phyloP scores from a whole-genome alignment of 495 filamentous ascomycete genomes.

The Trichoderma asperelloides region DNA sequence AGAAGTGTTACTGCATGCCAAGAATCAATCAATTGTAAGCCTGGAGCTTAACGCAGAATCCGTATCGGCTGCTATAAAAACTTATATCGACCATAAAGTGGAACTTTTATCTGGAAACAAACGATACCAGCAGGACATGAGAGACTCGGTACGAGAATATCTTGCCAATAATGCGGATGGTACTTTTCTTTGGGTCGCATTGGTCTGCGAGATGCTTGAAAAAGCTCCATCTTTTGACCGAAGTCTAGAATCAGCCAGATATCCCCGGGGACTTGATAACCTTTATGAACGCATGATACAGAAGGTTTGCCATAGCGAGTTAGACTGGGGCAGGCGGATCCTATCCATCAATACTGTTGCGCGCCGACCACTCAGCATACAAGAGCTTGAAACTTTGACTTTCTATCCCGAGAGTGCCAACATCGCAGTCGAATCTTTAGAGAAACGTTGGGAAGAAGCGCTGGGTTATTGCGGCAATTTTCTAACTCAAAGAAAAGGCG shows the following conservation, averaged over 20 bases:
- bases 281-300: slow-evolving; percentile 17
- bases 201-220: slow-evolving; percentile 14
- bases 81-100: neutral
- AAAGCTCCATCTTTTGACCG: neutral
- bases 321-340: slow-evolving; percentile 13
- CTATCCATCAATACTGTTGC: slow-evolving; percentile 13
- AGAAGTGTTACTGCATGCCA: neutral
- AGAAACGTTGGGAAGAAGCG: slow-evolving; percentile 4
- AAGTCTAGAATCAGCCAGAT: neutral
- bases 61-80: neutral
- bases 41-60: neutral
- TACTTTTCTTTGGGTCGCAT: slow-evolving; percentile 25
- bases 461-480: slow-evolving; percentile 25
- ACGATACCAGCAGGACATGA: neutral
- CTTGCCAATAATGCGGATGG: slow-evolving; percentile 16
- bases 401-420: neutral
- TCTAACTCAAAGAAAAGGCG: slow-evolving; percentile 19
- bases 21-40: neutral
- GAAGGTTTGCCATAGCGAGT: neutral
- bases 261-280: slow-evolving; percentile 12
- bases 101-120: neutral
- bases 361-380: slow-evolving; percentile 14
- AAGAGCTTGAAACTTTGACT: slow-evolving; percentile 11
- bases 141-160: slow-evolving; percentile 8
- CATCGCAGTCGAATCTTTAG: neutral